Conservation (phyloP, 2,329 filamentous ascomycete genomes). For the Magnaporthales sp. region DNA sequence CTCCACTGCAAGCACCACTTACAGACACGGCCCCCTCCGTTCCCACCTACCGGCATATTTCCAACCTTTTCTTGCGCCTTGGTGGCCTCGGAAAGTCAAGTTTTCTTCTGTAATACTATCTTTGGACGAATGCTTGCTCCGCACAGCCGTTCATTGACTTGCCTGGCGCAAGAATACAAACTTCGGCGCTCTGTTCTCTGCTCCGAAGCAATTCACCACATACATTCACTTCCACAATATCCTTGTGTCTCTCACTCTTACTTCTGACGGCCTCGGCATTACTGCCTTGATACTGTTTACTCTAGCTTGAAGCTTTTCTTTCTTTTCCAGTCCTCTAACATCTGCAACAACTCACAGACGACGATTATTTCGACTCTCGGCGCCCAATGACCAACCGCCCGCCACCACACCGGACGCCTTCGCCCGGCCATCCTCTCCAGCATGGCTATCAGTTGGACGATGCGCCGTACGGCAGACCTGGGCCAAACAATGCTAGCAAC, state of each 20-base stretch:
- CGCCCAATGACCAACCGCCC: conserved; percentile 40
- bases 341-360: conserved; percentile 30
- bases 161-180: conserved; percentile 6
- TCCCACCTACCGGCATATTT: neutral
- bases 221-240: neutral
- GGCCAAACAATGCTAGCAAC: conserved; percentile 38
- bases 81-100: neutral
- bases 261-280: neutral
- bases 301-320: neutral
- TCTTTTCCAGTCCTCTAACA: conserved; percentile 9
- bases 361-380: conserved; percentile 50
- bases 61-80: neutral
- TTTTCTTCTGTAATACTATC: neutral
- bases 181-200: neutral
- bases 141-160: conserved; percentile 1
- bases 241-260: conserved; percentile 15
- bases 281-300: neutral
- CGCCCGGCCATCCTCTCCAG: conserved; percentile 64
- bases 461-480: conserved; percentile 52
- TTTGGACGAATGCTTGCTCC: neutral
- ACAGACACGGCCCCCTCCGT: neutral
- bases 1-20: neutral
- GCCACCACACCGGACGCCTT: conserved; percentile 56
- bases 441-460: conserved; percentile 79
- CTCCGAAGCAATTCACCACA: neutral